Base-by-base conservation (phyloP, 2,329 filamentous ascomycete genomes). In the Penicillium sp. region DNA sequence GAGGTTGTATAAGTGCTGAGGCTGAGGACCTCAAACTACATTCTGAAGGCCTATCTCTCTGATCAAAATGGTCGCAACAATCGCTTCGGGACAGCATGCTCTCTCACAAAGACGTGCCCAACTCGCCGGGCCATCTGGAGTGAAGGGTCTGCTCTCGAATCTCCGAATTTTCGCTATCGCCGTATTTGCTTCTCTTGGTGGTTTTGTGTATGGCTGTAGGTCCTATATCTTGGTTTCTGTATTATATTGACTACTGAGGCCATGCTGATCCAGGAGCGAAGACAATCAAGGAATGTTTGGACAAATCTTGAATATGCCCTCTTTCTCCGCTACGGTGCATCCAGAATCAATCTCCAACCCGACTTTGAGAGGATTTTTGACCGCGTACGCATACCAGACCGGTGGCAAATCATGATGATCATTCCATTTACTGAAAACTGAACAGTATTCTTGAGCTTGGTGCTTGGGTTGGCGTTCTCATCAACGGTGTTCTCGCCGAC, bases 401-500 rank as follows among this genome's bases (percentile, higher is more conserved):
- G 18, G 18, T 21, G 18, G 3, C 18, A 21, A 21, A 21, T 6
- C 38, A 41, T 23, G 4, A 21, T 23, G 4, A 2, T 16, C 13
- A 41, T 41, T 21, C 16, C 3, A 16, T 9, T 41, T 9, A 41
- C 38, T 41, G 38, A 41, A 16, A 23, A 23, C 10, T 36, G 5
- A 51, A 44, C 29, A 48, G 48, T 2, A 52, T 78, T 58, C 60
- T 70, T 9, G 64, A 67, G 24, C 52, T 70, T 9, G 67, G 67
- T 34, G 67, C 66, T 13, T 65, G 61, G 65, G 51, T 64, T 7
- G 67, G 66, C 18, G 61, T 64, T 9, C 46, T 70, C 9, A 57
- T 63, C 42, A 65, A 67, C 29, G 67, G 64, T 12, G 65, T 62
- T 45, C 52, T 70, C 12, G 66, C 66, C 9, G 67, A 70, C 43